Base-by-base conservation (phyloP, 805 yeast species). In the Clavispora fructus region DNA sequence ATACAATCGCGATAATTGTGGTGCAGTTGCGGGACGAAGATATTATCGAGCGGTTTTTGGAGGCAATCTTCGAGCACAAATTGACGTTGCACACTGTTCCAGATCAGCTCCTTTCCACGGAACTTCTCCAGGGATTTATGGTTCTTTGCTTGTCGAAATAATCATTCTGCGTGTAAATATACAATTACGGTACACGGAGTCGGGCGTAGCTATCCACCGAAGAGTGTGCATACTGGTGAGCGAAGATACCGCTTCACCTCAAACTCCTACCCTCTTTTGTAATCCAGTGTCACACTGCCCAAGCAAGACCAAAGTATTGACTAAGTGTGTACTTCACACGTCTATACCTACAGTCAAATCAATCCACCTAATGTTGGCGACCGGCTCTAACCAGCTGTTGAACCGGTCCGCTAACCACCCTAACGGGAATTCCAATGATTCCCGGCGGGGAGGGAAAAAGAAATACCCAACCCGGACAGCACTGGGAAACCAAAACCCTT, bases 11-110 rank as follows among this genome's bases (percentile, higher is more conserved):
- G 4, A 54, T 83, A 1, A 76, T 76, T 0, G 60, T 63, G 1
- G 56, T 82, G 42, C 88, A 83, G 51, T 52, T 83, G 46, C 60
- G 90, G 48, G 77, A 80, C 43, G 69, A 74, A 30, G 73, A 69
- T 11, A 70, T 80, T 8, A 58, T 77, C 37, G 80, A 79, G 45
- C 50, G 53, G 3, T 81, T 82, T 53, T 60, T 81, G 4, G 60
- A 53, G 8, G 54, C 60, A 10, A 58, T 67, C 2, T 29, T 73
- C 2, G 48, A 50, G 2, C 52, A 49, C n/a, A 61, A 58, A 6
- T 68, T 81, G 37, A 46, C 50, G 13, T 57, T 77, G 1, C 71
- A 57, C 50, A 49, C 49, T 16, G 65, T 79, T 10, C 63, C 66
- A 0, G 63, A 58, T 1, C 56, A 57, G 3, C 30, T 54, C 27